Evolutionary conservation across 1,139 yeast species (phyloP).

Genomic region (Magnusiomyces paraingens): DNA sequence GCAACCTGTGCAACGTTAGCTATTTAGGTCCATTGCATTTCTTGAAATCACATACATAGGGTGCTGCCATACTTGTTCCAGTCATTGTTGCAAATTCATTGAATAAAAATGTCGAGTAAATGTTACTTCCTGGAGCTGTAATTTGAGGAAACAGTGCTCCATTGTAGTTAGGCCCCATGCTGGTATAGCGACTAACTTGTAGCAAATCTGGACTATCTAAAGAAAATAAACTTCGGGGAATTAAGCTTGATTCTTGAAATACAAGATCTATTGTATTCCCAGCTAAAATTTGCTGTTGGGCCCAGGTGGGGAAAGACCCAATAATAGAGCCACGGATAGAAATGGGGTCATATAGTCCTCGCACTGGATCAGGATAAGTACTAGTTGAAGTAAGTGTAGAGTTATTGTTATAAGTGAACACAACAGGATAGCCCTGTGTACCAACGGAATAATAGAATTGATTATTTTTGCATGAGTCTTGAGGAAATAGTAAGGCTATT

Average conservation of each 20-base stretch:
- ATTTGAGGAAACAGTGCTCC: constrained; percentile 21
- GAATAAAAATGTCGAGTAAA: constrained; percentile 19
- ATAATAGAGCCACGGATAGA: constrained; percentile 7
- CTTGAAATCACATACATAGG: constrained; percentile 12
- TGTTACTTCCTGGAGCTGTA: constrained; percentile 24
- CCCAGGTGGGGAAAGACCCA: constrained; percentile 9
- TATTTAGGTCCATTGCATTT: too few species aligned
- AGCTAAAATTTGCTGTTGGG: constrained; percentile 2
- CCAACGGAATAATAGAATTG: not conserved
- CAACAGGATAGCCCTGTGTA: not conserved
- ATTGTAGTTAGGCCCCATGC: constrained; percentile 24
- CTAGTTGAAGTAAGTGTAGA: not conserved
- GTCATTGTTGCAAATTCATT: constrained; percentile 17
- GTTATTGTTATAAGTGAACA: not conserved
- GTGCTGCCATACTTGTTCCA: constrained; percentile 25
- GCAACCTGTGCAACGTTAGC: constrained; percentile 13
- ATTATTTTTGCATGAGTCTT: not conserved
- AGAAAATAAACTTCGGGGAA: not conserved
- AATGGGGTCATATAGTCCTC: constrained; percentile 1
- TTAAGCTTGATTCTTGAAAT: too few species aligned
- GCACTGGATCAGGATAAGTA: not conserved
- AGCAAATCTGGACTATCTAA: constrained; percentile 10
- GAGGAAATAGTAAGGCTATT: not conserved
- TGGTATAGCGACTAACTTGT: constrained; percentile 16
- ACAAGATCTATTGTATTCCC: too few species aligned